Percentiles rank a stretch among this genome's conserved stretches.
phyloP scores from a whole-genome alignment of 1,284 basidiomycete genomes.

The Ceratobasidium sp. region DNA sequence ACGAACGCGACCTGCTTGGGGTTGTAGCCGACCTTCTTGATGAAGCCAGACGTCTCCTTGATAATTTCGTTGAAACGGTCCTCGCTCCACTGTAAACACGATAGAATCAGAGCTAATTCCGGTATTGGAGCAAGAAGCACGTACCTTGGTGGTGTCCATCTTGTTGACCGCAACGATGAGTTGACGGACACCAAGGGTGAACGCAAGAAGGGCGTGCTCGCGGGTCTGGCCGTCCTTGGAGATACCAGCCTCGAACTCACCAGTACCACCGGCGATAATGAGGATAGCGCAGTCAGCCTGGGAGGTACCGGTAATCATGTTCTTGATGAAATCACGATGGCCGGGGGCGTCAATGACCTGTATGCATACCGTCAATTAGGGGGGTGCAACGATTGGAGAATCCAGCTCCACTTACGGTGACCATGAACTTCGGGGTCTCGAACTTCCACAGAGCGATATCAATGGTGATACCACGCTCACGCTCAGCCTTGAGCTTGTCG shows the following conservation, averaged over 20 bases:
- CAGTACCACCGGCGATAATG: conserved; percentile 98
- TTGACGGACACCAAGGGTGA: conserved; percentile 99
- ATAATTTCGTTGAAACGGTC: conserved; percentile 99
- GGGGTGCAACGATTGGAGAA: conserved; percentile 30
- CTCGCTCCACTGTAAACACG: conserved; percentile 85
- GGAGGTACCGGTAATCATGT: conserved; percentile 99
- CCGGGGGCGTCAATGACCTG: conserved; percentile 98
- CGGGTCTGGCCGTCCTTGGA: conserved; percentile 99
- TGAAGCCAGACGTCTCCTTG: conserved; percentile 99
- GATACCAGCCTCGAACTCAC: conserved; percentile 99
- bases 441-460: conserved; percentile 99
- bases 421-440: conserved; percentile 93
- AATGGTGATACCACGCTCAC: conserved; percentile 99
- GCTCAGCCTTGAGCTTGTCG: conserved; percentile 99
- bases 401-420: conserved; percentile 71
- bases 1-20: conserved; percentile 98
- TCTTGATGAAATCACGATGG: conserved; percentile 99
- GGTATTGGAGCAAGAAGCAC: conserved; percentile 48
- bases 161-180: conserved; percentile 99
- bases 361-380: conserved; percentile 19
- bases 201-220: conserved; percentile 99
- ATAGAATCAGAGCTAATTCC: conserved; percentile 39
- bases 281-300: conserved; percentile 99
- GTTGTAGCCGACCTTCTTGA: conserved; percentile 99
- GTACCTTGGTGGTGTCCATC: conserved; percentile 97